Conservation (phyloP, 352 stramenopile genomes). For the Pythium aristosporum region DNA sequence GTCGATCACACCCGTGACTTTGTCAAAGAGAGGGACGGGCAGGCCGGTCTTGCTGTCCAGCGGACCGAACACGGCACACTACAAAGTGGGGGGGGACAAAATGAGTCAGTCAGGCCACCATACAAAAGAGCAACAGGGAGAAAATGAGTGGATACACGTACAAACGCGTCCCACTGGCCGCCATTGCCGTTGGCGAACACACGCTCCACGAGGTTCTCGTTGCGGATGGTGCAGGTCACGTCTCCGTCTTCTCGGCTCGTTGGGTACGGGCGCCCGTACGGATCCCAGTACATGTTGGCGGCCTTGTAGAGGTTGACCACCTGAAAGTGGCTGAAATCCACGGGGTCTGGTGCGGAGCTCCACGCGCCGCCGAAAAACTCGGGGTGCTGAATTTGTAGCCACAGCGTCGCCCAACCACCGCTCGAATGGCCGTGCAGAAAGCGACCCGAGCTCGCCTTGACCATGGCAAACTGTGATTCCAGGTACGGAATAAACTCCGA, state of each 20-base stretch:
- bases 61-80: constrained; percentile 67
- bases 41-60: constrained; percentile 43
- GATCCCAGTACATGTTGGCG: constrained; percentile 75
- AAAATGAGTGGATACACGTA: constrained; percentile 48
- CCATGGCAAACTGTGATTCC: constrained; percentile 46
- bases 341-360: constrained; percentile 69
- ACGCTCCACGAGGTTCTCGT: constrained; percentile 72
- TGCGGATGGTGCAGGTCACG: constrained; percentile 56
- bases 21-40: constrained; percentile 68
- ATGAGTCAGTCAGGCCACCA: too few relatives aligned
- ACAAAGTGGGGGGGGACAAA: not conserved
- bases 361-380: constrained; percentile 74
- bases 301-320: constrained; percentile 69
- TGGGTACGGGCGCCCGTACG: constrained; percentile 49
- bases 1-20: constrained; percentile 70
- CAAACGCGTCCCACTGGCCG: constrained; percentile 77
- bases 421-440: constrained; percentile 77
- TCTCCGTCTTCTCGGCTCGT: constrained; percentile 55
- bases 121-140: too few relatives aligned
- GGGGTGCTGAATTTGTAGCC: constrained; percentile 72
- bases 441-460: constrained; percentile 36
- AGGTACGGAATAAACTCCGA: constrained; percentile 70
- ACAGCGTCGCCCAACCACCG: constrained; percentile 67
- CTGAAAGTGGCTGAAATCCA: constrained; percentile 73
- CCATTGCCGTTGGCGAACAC: constrained; percentile 66